phyloP scores from a whole-genome alignment of 2,329 filamentous ascomycete genomes.

The Ilyonectria mors-panacis region DNA sequence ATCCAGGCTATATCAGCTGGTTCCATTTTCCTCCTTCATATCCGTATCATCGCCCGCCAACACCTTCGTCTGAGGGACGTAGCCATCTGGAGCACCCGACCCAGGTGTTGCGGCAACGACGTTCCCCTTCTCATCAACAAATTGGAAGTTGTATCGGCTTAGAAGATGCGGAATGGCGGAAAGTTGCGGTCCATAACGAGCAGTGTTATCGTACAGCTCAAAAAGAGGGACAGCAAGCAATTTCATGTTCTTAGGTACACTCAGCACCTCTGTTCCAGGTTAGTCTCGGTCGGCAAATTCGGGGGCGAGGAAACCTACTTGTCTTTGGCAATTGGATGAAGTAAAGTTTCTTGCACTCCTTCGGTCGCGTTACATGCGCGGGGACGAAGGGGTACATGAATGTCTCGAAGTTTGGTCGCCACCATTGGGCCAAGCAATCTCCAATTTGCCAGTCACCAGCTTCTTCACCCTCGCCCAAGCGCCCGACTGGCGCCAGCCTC shows the following conservation, averaged over 20 bases:
- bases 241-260: slow-evolving; percentile 99
- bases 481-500: slow-evolving; percentile 91
- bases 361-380: slow-evolving; percentile 94
- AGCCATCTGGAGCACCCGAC: slow-evolving; percentile 69
- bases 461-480: slow-evolving; percentile 87
- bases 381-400: slow-evolving; percentile 99
- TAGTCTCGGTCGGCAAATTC: slow-evolving; percentile 9
- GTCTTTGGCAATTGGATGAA: slow-evolving; percentile 94
- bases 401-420: slow-evolving; percentile 98
- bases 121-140: slow-evolving; percentile 92
- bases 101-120: slow-evolving; percentile 89
- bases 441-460: slow-evolving; percentile 91
- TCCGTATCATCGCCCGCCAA: slow-evolving; percentile 75
- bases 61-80: slow-evolving; percentile 75
- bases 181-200: slow-evolving; percentile 93
- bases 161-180: slow-evolving; percentile 96
- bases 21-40: slow-evolving; percentile 68
- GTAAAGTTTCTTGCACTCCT: slow-evolving; percentile 99
- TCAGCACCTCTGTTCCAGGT: slow-evolving; percentile 81
- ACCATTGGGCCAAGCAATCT: slow-evolving; percentile 98
- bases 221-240: slow-evolving; percentile 96
- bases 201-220: slow-evolving; percentile 98
- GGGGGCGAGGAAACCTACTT: slow-evolving; percentile 68
- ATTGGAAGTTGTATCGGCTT: slow-evolving; percentile 97
- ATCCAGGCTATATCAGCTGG: slow-evolving; percentile 45